phyloP scores from a whole-genome alignment of 2,329 filamentous ascomycete species.

The Leptographium lundbergii region DNA sequence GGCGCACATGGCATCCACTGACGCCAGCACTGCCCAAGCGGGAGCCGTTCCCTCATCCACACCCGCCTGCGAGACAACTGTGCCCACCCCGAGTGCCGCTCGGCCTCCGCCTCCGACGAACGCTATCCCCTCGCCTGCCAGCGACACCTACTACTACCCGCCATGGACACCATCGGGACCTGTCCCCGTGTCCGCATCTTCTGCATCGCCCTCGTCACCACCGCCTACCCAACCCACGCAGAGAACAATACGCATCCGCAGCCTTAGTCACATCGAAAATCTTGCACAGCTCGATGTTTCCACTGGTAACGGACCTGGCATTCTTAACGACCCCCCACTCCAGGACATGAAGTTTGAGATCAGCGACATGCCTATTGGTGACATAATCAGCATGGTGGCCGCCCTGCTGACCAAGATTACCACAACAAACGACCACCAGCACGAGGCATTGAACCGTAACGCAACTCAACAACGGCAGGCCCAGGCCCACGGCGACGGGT shows the following conservation, averaged over 20 bases:
- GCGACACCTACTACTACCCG: constrained; percentile 17
- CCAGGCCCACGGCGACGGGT: constrained; percentile 24
- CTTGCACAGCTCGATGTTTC: constrained; percentile 70
- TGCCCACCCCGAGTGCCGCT: constrained; percentile 7
- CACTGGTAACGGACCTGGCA: constrained; percentile 35
- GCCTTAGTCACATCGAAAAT: constrained; percentile 81
- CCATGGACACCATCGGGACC: constrained; percentile 6
- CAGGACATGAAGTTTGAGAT: constrained; percentile 73
- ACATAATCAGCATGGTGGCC: constrained; percentile 98
- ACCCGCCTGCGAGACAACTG: constrained; percentile 8
- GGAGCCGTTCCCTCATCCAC: constrained; percentile 15
- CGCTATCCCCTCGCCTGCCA: constrained; percentile 23
- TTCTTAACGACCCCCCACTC: constrained; percentile 35
- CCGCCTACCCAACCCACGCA: constrained; percentile 24
- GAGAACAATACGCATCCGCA: constrained; percentile 64
- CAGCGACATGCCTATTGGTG: constrained; percentile 89
- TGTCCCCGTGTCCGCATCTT: constrained; percentile 9
- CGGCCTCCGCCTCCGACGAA: constrained; percentile 7
- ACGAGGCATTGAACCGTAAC: constrained; percentile 75
- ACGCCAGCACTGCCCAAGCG: neutral
- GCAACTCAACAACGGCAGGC: constrained; percentile 46
- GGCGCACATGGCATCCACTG: constrained; percentile 10
- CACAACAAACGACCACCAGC: constrained; percentile 86
- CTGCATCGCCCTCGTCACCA: constrained; percentile 16
- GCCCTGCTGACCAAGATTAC: constrained; percentile 95